Percentiles rank a stretch among this genome's conserved stretches.
phyloP scores from a whole-genome alignment of 257 asterid species.

The Capsicum pubescens region DNA sequence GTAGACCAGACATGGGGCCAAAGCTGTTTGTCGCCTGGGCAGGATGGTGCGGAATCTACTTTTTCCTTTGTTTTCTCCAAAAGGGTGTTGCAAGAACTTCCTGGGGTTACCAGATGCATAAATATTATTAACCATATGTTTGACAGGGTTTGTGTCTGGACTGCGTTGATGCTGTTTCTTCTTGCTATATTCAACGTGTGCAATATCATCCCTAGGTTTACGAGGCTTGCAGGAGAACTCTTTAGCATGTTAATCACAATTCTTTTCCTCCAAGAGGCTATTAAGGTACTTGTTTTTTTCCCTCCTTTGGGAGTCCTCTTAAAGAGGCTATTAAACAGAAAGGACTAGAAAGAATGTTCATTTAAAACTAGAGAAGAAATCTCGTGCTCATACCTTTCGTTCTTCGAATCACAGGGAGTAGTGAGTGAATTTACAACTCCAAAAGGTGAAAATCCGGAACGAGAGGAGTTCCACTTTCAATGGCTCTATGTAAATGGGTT shows the following conservation, averaged over 20 bases:
- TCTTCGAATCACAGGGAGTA: conserved; percentile 63
- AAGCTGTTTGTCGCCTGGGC: conserved; percentile 87
- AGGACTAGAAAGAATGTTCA: background rate
- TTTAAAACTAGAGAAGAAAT: conserved; percentile 4
- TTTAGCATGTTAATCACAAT: conserved; percentile 91
- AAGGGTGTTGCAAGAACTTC: background rate
- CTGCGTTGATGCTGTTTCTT: conserved; percentile 70
- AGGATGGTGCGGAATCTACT: conserved; percentile 62
- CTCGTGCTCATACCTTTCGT: background rate
- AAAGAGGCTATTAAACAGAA: background rate
- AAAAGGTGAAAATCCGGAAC: conserved; percentile 55
- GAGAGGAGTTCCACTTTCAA: conserved; percentile 63
- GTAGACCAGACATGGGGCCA: conserved; percentile 59
- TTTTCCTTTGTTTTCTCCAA: background rate
- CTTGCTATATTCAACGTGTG: conserved; percentile 87
- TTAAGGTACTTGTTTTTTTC: conserved; percentile 56
- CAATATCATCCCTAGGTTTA: conserved; percentile 73
- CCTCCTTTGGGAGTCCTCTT: background rate
- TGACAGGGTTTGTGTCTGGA: conserved; percentile 90
- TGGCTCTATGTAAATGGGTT: conserved; percentile 91
- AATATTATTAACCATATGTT: conserved; percentile 11
- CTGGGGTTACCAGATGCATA: conserved; percentile 19
- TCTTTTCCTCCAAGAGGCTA: conserved; percentile 89
- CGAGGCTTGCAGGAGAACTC: conserved; percentile 91
- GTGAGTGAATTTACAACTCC: conserved; percentile 78